Conservation (phyloP, 345 rosid species). For the Lepidium sativum region DNA sequence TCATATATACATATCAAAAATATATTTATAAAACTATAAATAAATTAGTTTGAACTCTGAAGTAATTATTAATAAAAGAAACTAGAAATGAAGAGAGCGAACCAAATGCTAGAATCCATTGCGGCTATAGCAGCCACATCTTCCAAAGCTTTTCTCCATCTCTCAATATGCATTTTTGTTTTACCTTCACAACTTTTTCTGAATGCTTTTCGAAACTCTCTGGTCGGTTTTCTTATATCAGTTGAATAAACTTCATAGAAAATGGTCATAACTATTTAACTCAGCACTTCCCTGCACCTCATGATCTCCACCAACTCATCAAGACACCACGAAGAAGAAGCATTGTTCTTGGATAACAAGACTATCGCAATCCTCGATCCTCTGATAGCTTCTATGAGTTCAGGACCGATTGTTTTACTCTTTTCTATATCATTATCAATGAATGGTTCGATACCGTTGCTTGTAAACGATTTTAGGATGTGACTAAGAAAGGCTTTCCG, state of each 20-base stretch:
- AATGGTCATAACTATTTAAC: not conserved
- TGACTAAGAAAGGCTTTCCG: not conserved
- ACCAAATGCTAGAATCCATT: not conserved
- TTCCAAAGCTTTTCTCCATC: not conserved
- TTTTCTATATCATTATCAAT: not conserved
- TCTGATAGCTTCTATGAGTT: not conserved
- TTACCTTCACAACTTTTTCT: not conserved
- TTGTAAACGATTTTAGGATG: not conserved
- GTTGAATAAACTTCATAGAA: not conserved
- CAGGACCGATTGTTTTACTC: not conserved
- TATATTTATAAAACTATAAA: too few relatives aligned
- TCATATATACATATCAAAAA: not conserved
- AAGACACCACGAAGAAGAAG: too few relatives aligned
- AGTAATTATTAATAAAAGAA: not conserved
- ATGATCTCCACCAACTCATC: not conserved
- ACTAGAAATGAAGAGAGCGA: not conserved
- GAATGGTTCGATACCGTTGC: not conserved
- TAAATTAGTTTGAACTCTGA: not conserved
- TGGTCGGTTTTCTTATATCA: not conserved
- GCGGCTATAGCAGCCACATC: not conserved
- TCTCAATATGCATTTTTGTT: not conserved
- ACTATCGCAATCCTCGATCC: not conserved
- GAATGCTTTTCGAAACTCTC: not conserved
- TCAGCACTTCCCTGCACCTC: not conserved
- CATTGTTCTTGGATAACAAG: not conserved